Conservation (phyloP, 805 yeast species). For the Candida parachauliodes region DNA sequence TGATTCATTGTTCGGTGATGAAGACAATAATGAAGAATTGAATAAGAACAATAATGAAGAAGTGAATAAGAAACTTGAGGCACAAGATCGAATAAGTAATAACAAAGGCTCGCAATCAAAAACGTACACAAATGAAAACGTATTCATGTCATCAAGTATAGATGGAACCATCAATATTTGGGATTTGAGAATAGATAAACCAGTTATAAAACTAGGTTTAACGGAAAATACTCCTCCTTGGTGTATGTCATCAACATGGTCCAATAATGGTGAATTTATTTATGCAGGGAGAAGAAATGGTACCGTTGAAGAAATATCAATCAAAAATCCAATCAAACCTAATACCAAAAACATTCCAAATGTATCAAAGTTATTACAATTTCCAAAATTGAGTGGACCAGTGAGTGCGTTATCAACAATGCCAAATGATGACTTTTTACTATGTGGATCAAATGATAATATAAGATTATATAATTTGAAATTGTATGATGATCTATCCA, state of each 20-base stretch:
- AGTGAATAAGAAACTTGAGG: slow-evolving; percentile 11
- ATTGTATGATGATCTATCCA: slow-evolving; percentile 33
- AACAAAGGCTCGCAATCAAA: slow-evolving; percentile 18
- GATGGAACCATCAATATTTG: slow-evolving; percentile 81
- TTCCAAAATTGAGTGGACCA: slow-evolving; percentile 88
- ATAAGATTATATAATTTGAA: slow-evolving; percentile 79
- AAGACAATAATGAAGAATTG: slow-evolving; percentile 13
- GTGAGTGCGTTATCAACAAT: slow-evolving; percentile 75
- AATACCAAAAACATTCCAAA: slow-evolving; percentile 34
- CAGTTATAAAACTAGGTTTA: slow-evolving; percentile 49
- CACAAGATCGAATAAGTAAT: slow-evolving; percentile 11
- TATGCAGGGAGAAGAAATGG: slow-evolving; percentile 90
- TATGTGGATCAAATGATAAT: slow-evolving; percentile 90
- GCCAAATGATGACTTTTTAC: slow-evolving; percentile 74
- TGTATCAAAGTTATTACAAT: slow-evolving; percentile 57
- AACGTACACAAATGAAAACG: slow-evolving; percentile 34
- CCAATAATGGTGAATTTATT: slow-evolving; percentile 71
- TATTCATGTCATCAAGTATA: slow-evolving; percentile 75
- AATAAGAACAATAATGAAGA: slow-evolving; percentile 19
- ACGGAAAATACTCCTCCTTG: slow-evolving; percentile 83
- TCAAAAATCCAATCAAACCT: slow-evolving; percentile 52
- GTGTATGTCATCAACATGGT: slow-evolving; percentile 90
- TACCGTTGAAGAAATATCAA: slow-evolving; percentile 70
- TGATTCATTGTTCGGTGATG: slow-evolving; percentile 16
- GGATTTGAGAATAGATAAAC: slow-evolving; percentile 60